phyloP scores from a whole-genome alignment of 257 asterid genomes.

The Capsicum chinense region DNA sequence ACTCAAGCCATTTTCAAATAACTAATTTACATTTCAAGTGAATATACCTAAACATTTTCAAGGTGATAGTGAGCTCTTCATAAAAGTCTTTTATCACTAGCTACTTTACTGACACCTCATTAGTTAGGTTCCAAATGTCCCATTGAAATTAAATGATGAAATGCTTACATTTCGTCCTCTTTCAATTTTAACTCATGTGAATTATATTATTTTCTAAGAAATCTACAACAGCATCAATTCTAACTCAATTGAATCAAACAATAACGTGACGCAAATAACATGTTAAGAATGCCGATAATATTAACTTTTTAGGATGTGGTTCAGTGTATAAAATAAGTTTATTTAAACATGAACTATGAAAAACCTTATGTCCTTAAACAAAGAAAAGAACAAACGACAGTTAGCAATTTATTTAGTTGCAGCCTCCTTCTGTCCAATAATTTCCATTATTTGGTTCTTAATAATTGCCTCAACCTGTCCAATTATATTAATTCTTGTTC shows the following conservation, averaged over 20 bases:
- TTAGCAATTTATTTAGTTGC: neutral
- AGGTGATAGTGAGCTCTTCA: neutral
- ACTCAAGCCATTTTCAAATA: too few relatives aligned
- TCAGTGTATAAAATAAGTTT: neutral
- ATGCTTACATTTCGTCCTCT: neutral
- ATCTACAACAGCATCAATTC: too few relatives aligned
- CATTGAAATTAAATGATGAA: neutral
- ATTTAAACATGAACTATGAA: neutral
- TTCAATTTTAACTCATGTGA: too few relatives aligned
- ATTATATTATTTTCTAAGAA: too few relatives aligned
- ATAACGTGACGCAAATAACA: neutral
- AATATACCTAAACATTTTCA: too few relatives aligned
- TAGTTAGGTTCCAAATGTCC: neutral
- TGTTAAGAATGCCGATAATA: neutral
- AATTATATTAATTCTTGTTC: neutral
- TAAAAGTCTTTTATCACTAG: neutral
- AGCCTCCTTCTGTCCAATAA: neutral
- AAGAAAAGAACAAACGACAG: neutral
- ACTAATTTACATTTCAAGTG: too few relatives aligned
- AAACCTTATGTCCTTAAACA: neutral
- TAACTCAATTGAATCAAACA: too few relatives aligned
- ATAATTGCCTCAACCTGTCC: neutral
- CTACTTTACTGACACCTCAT: neutral
- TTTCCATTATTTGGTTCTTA: neutral
- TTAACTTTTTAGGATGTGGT: neutral